Evolutionary conservation across 768 basidiomycete species (phyloP).

Genomic region (Tulasnella sp.): DNA sequence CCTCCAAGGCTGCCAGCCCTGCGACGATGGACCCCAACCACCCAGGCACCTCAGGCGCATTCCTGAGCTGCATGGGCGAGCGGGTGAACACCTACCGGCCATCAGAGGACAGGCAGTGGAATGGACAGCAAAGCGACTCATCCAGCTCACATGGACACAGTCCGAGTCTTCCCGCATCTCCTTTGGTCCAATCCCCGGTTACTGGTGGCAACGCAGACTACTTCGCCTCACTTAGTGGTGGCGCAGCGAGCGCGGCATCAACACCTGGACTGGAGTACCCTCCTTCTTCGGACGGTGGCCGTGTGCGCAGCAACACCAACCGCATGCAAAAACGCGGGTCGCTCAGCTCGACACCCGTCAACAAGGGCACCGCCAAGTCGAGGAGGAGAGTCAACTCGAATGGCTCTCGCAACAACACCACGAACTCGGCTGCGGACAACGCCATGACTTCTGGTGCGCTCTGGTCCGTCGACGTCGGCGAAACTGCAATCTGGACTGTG

Average conservation of each 20-base stretch:
- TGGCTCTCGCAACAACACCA: slow-evolving; percentile 49
- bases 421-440: slow-evolving; percentile 28
- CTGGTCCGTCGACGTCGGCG: slow-evolving; percentile 86
- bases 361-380: slow-evolving; percentile 43
- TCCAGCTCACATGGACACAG: slow-evolving; percentile 35
- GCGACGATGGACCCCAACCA: slow-evolving; percentile 48
- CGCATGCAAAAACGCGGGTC: slow-evolving; percentile 40
- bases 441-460: slow-evolving; percentile 55
- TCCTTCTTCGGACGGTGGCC: slow-evolving; percentile 70
- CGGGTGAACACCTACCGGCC: slow-evolving; percentile 87
- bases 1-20: slow-evolving; percentile 47
- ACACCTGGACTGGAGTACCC: slow-evolving; percentile 15
- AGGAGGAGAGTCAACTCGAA: slow-evolving; percentile 64
- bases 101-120: slow-evolving; percentile 75
- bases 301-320: slow-evolving; percentile 34
- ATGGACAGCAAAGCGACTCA: slow-evolving; percentile 30
- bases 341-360: slow-evolving; percentile 44
- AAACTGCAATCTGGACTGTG: slow-evolving; percentile 91
- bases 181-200: slow-evolving; percentile 46
- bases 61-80: slow-evolving; percentile 86
- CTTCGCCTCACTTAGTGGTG: slow-evolving; percentile 32
- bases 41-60: slow-evolving; percentile 68
- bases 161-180: slow-evolving; percentile 57
- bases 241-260: slow-evolving; percentile 23
- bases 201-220: slow-evolving; percentile 25